These are phyloP conservation scores for Hordeum vulgare DNA, from an alignment of 176 grass and related monocot species.

Conservation along the genomic window MorexV3_pseudomolecules_assembly NC_058519.1:88749293-88749792, in stretches of 20 bases:
- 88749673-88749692: constrained; percentile 38
- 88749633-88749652: constrained; percentile 11
- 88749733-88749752: not conserved
- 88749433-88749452: not conserved
- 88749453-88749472: not conserved
- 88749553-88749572: not conserved
- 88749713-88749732: not conserved
- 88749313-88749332: not conserved
- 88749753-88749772: not conserved
- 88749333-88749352: not conserved
- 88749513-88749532: not conserved
- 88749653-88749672: constrained; percentile 5
- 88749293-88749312: not conserved
- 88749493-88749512: not conserved
- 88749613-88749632: constrained; percentile 24
- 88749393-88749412: not conserved
- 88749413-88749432: not conserved
- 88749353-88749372: not conserved
- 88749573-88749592: not conserved
- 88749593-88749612: not conserved
- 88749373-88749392: too few species aligned
- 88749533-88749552: not conserved
- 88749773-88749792: not conserved
- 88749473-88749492: not conserved
- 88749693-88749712: not conserved